Evolutionary conservation across 768 basidiomycete genomes (phyloP), one percentile per base, ranked within the genome.

Genomic region (Suillus plorans): DNA sequence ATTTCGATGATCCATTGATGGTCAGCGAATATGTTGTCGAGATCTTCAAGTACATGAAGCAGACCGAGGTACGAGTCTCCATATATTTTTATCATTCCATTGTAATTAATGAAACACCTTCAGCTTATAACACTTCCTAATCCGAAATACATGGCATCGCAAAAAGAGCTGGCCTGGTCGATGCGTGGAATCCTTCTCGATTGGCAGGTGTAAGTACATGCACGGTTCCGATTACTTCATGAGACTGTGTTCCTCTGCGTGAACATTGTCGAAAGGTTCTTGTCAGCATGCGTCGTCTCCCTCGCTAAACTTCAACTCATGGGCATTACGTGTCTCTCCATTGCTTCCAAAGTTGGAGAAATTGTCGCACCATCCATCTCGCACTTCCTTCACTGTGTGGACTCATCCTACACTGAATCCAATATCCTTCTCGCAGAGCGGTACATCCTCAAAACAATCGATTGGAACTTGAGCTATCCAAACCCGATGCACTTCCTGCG

Each of bases 11-110:
- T 72, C 97, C 97, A 16, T 82, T 94, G 66, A 98, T 98, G 96
- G 96, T 97, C 69, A 91, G 90, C 79, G 94, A 98, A 77, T 99
- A 99, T 72, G 96, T 97, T 60, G 82, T 82, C 31, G 97, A 99
- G 64, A 95, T 98, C 66, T 96, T 95, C 80, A 81, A 90, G 63
- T 99, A 99, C 79, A 84, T 98, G 79, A 92, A 89, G 74, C 79
- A 85, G 66, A 81, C 89, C 65, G 95, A 98, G 86, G 95, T 95
- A 14, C 39, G 58, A 47, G 58, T 59, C 25, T 12, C 18, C 16
- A 5, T 25, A 4, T 66, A 18, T 28, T 50, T 37, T 61, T 66
- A 55, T 36, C 49, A 34, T 14, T 36, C 68, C 7, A 52, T 39
- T 67, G 63, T 28, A 59, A 42, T 20, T 42, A 7, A 42, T 10